phyloP scores from a whole-genome alignment of 257 asterid genomes.

The Plantago major region DNA sequence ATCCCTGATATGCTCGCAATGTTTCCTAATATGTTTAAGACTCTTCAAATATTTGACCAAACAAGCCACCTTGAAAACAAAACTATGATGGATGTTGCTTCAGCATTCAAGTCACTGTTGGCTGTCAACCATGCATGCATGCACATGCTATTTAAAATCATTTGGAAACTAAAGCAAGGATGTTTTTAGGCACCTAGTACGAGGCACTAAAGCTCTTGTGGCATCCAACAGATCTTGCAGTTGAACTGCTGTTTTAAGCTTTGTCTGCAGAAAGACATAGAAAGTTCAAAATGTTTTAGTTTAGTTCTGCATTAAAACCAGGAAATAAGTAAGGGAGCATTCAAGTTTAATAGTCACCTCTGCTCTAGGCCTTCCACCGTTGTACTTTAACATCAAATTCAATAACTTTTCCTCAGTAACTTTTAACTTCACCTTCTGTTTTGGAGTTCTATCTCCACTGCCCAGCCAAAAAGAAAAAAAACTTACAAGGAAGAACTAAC shows the following conservation, averaged over 20 bases:
- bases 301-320: conserved; percentile 5
- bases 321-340: conserved; percentile 13
- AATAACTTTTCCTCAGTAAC: conserved; percentile 94
- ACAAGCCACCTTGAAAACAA: no score
- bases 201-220: conserved; percentile 87
- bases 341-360: conserved; percentile 52
- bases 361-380: conserved; percentile 86
- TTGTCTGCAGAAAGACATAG: conserved; percentile 53
- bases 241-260: conserved; percentile 90
- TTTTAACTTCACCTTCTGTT: conserved; percentile 94
- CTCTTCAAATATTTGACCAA: no score
- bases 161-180: background rate
- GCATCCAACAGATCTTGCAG: conserved; percentile 99
- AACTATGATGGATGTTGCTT: background rate
- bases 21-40: no score
- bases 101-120: conserved; percentile 1
- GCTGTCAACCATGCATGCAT: conserved; percentile 12
- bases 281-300: conserved; percentile 17
- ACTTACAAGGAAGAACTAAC: conserved; percentile 16
- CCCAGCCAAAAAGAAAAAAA: conserved; percentile 14
- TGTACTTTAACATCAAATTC: conserved; percentile 90
- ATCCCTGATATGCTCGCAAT: no score
- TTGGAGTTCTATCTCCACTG: conserved; percentile 99
- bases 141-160: background rate
- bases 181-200: conserved; percentile 45